Base-by-base conservation (phyloP, 2,329 filamentous ascomycete species). In the Plenodomus tracheiphilus region DNA sequence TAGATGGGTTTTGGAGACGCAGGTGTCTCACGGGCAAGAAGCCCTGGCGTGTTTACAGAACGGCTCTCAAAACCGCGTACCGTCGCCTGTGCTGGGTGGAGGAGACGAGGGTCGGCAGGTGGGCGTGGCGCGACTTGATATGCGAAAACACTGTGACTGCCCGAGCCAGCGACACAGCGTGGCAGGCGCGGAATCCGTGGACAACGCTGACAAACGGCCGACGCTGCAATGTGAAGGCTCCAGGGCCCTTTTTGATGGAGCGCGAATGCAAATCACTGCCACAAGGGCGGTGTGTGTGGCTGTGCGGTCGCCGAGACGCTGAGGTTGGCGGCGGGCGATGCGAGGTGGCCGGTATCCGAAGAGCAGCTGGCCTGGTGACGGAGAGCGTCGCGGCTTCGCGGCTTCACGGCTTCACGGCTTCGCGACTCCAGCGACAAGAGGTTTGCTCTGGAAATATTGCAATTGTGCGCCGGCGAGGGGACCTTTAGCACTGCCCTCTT, bases 21-120 rank as follows among this genome's bases (percentile, higher is more conserved):
- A 65, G 56, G 68, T 69, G 69, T 71, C 69, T 71, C 69, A 58
- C 58, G 68, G 70, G 69, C 71, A 64, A 64, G 62, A 59, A 68
- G 71, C 70, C 70, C 70, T 66, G 66, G 53, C 40, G 48, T 41
- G 44, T 43, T 65, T 69, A 68, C 65, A 68, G 62, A 52, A 67
- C 47, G 44, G 56, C 64, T 58, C 68, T 65, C 70, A 73, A 69
- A 69, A 70, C 64, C 54, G 70, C 61, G 59, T 59, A 66, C 47
- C 61, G 56, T 56, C 62, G 56, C 51, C 59, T 52, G 41, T 60
- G 58, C 47, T 54, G 51, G 46, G 65, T 50, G 55, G 59, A 64
- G 61, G 65, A 65, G 54, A 70, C 57, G 19, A 68, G 50, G 49
- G 66, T 66, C 10, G 62, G 63, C 22, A 69, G 63, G 30, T 63